Conservation (phyloP, 139 green algal genomes). For the Diplosphaera chodatii region DNA sequence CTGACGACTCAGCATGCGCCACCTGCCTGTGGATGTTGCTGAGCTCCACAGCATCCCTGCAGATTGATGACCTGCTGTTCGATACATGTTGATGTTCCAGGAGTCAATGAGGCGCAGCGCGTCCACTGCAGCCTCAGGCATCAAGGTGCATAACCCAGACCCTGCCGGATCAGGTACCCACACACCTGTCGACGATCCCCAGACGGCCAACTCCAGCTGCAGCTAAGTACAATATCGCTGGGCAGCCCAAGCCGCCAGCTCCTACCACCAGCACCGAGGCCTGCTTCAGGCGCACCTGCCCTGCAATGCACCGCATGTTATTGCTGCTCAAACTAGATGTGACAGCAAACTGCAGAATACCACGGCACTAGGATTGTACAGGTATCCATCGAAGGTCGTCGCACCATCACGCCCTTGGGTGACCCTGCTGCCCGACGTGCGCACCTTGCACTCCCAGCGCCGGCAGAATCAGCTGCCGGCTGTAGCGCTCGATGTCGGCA, state of each 20-base stretch:
- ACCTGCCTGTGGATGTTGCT: slow-evolving; percentile 84
- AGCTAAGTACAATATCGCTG: slow-evolving; percentile 79
- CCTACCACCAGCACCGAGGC: slow-evolving; percentile 76
- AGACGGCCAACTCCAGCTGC: slow-evolving; percentile 70
- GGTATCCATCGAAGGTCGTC: too few species aligned
- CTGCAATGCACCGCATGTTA: slow-evolving; percentile 42
- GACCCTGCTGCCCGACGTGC: too few species aligned
- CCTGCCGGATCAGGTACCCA: too few species aligned
- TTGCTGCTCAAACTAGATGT: too few species aligned
- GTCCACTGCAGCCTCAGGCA: too few species aligned
- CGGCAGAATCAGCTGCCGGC: slow-evolving; percentile 76
- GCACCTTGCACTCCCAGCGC: slow-evolving; percentile 65
- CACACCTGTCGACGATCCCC: slow-evolving; percentile 68
- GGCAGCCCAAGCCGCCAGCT: slow-evolving; percentile 82
- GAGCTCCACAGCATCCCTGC: slow-evolving; percentile 69
- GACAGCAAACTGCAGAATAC: too few species aligned
- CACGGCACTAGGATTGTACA: too few species aligned
- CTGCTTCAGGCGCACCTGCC: slow-evolving; percentile 55
- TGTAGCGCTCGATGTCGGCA: slow-evolving; percentile 70
- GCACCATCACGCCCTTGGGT: too few species aligned
- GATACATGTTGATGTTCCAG: too few species aligned
- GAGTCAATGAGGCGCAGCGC: too few species aligned
- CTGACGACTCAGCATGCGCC: slow-evolving; percentile 59
- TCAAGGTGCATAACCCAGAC: too few species aligned
- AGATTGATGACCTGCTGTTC: too few species aligned